Base-by-base conservation (phyloP, 129 eudicot genomes). In the Chrysanthemum lavandulifolium region DNA sequence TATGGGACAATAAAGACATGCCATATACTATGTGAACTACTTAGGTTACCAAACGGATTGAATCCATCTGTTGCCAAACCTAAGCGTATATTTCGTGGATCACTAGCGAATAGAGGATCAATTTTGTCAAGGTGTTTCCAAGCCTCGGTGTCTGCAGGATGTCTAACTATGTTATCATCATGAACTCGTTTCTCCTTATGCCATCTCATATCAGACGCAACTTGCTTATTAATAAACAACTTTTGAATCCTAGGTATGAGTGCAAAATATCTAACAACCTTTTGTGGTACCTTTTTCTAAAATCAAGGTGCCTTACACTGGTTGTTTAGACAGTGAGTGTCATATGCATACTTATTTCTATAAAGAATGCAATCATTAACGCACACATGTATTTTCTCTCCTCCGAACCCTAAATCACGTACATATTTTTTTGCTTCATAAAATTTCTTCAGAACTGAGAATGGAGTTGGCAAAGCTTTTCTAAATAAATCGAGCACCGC, bases 51-150 rank as follows among this genome's bases (percentile, higher is more conserved):
- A 19, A 19, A 59, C 10, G 64, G 13, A 59, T 59, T 59, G 68
- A 36, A 16, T 36, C 43, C 43, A 5, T 36, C 43, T 36, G 8
- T 36, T 36, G 43, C 80, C 68, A 19, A 76, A 51, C 33, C 67
- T 16, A 0, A 36, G 6, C 43, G 43, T 36, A 67, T 65, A 67
- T 48, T 67, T 14, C 59, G 67, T 3, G 67, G 40, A 18, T 36
- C 43, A 15, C 10, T 0, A 5, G 67, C 64, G 47, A 76, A 76
- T 27, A 4, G 2, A 8, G 69, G 69, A 58, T 67, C 49, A 14
- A 4, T 13, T 0, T 1, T 14, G 49, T 76, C 69, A 76, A 76
- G 60, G 7, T 19, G 10, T 33, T 76, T 68, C 81, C 70, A 76
- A 43, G 75, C 68, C 18, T 29, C 10, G 21, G 69, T 14, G n/a